Conservation (phyloP, 257 asterid genomes). For the Thymus mandschuricus region DNA sequence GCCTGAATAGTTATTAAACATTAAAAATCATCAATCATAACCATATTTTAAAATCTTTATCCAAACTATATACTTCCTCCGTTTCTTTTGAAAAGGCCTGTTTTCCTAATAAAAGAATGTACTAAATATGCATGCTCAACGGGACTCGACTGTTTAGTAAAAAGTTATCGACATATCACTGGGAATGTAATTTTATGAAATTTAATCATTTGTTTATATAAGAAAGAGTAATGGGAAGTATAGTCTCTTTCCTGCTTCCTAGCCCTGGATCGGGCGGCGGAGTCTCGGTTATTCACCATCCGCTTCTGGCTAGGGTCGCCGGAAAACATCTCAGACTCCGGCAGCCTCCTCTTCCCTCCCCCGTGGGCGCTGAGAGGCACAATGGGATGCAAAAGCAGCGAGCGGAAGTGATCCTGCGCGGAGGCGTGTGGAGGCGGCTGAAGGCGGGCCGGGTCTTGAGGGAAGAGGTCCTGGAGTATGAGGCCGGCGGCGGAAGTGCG, state of each 20-base stretch:
- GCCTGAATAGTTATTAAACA: slow-evolving; percentile 46
- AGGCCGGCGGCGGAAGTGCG: not conserved
- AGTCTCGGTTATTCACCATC: slow-evolving; percentile 71
- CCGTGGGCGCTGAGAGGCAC: not conserved
- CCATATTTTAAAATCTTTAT: too few relatives aligned
- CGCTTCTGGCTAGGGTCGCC: slow-evolving; percentile 55
- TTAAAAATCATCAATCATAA: too few relatives aligned
- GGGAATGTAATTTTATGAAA: too few relatives aligned
- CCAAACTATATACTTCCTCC: too few relatives aligned
- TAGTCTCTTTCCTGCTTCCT: slow-evolving; percentile 55
- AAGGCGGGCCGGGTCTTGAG: slow-evolving; percentile 3
- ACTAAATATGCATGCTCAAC: too few relatives aligned
- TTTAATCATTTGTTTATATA: too few relatives aligned
- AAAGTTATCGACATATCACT: too few relatives aligned
- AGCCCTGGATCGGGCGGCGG: slow-evolving; percentile 70
- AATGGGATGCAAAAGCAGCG: slow-evolving; percentile 12
- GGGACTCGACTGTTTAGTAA: too few relatives aligned
- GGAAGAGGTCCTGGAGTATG: slow-evolving; percentile 17
- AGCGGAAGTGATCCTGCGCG: not conserved
- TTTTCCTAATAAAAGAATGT: too few relatives aligned
- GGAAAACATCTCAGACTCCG: slow-evolving; percentile 29
- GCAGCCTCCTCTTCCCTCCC: slow-evolving; percentile 37
- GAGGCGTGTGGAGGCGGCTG: slow-evolving; percentile 13
- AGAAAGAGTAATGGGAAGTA: not conserved
- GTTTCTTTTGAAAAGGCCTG: too few relatives aligned